Conservation (phyloP, 192 early-diverging fungal species). For the Paraglomus brasilianum region DNA sequence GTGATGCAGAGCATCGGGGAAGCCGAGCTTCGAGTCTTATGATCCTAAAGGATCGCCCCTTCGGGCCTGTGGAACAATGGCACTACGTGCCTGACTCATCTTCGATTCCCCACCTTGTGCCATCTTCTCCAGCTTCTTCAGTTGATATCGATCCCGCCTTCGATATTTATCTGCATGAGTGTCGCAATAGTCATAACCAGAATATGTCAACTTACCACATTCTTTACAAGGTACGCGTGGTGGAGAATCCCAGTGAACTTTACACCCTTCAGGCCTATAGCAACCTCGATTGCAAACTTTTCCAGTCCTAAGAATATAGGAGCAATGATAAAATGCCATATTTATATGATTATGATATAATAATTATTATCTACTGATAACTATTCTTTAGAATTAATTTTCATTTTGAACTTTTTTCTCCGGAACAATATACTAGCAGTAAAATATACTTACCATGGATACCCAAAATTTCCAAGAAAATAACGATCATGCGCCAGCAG, state of each 20-base stretch:
- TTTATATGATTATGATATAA: background rate
- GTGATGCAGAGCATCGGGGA: no score
- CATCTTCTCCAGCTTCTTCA: background rate
- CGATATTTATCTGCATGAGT: background rate
- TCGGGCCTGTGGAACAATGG: no score
- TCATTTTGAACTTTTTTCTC: no score
- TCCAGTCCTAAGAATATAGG: constrained; percentile 4
- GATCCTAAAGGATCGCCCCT: no score
- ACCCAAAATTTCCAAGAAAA: constrained; percentile 14
- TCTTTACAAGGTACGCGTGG: background rate
- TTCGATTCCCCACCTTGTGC: no score
- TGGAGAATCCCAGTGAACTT: constrained; percentile 11
- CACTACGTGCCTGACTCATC: no score
- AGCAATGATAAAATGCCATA: background rate
- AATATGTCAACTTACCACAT: background rate
- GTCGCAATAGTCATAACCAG: background rate
- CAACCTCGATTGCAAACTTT: constrained; percentile 10
- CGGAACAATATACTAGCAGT: no score
- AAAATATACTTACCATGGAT: background rate
- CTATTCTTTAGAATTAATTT: no score
- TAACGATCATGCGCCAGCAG: constrained; percentile 3
- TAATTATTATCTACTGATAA: no score
- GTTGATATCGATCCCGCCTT: background rate
- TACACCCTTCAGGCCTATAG: background rate
- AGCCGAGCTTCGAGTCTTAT: no score